These are phyloP conservation scores for Amanita pseudoporphyria DNA, from an alignment of 768 basidiomycete species.

Conservation along the genomic window DNA sequence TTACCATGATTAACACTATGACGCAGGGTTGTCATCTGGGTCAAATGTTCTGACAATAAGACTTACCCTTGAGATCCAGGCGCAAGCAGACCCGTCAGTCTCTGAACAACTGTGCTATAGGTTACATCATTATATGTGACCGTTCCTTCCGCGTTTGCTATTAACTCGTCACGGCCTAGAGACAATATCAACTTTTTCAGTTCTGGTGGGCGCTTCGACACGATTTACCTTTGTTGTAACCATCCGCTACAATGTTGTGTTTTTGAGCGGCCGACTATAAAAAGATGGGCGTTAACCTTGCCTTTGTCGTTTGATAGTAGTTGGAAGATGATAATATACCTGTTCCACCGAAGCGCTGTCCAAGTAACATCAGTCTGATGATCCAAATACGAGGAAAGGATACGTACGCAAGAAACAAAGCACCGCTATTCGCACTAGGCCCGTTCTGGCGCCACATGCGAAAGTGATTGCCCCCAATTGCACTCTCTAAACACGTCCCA, in stretches of 20 bases:
- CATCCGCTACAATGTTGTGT: constrained; percentile 25
- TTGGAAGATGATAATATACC: constrained; percentile 11
- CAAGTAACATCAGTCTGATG: neutral
- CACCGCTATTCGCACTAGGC: no score
- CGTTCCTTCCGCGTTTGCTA: constrained; percentile 18
- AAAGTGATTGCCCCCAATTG: no score
- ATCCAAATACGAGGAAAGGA: neutral
- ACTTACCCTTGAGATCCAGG: constrained; percentile 37
- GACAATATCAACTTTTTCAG: neutral
- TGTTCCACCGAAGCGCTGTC: constrained; percentile 27
- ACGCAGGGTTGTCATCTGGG: neutral
- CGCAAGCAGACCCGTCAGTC: constrained; percentile 44
- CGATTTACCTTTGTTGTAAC: constrained; percentile 23
- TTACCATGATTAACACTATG: constrained; percentile 26
- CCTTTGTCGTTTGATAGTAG: neutral
- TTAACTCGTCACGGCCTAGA: constrained; percentile 21
- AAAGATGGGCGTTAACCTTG: neutral
- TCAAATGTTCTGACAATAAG: neutral
- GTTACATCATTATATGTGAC: constrained; percentile 28
- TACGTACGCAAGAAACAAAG: no score
- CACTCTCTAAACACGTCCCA: no score
- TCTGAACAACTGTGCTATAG: constrained; percentile 36
- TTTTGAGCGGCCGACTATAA: constrained; percentile 17
- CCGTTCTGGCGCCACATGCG: no score
- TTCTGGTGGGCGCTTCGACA: neutral